Conservation (phyloP, 176 grass and related monocot species). For the Carex littledalei region DNA sequence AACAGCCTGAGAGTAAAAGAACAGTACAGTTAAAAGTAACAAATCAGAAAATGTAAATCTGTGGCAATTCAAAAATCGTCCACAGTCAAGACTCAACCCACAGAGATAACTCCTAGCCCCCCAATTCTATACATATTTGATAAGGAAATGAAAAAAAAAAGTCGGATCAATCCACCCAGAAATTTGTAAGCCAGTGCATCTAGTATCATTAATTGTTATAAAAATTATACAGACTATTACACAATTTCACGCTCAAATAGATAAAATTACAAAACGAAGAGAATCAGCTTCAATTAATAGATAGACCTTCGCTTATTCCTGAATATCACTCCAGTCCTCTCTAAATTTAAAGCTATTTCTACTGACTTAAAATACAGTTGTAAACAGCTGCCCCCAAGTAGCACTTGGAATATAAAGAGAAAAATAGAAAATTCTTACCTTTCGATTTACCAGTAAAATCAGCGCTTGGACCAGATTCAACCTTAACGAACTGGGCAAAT, state of each 20-base stretch:
- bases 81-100: neutral
- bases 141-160: too few relatives aligned
- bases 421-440: slow-evolving; percentile 33
- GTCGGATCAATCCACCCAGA: neutral
- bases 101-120: neutral
- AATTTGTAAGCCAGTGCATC: neutral
- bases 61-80: neutral
- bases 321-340: neutral
- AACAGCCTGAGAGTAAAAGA: slow-evolving; percentile 43
- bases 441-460: slow-evolving; percentile 72
- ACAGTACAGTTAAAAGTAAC: neutral
- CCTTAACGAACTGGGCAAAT: slow-evolving; percentile 52
- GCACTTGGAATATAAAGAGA: neutral
- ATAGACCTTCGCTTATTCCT: neutral
- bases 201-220: neutral
- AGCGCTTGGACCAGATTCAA: slow-evolving; percentile 71
- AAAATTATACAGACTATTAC: neutral
- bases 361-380: neutral
- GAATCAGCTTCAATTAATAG: neutral
- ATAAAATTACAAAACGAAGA: neutral
- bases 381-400: neutral
- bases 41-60: neutral
- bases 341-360: neutral
- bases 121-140: too few relatives aligned
- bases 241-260: too few relatives aligned